Base-by-base conservation (phyloP, 495 filamentous ascomycete species). In the Neurospora tetraspora region DNA sequence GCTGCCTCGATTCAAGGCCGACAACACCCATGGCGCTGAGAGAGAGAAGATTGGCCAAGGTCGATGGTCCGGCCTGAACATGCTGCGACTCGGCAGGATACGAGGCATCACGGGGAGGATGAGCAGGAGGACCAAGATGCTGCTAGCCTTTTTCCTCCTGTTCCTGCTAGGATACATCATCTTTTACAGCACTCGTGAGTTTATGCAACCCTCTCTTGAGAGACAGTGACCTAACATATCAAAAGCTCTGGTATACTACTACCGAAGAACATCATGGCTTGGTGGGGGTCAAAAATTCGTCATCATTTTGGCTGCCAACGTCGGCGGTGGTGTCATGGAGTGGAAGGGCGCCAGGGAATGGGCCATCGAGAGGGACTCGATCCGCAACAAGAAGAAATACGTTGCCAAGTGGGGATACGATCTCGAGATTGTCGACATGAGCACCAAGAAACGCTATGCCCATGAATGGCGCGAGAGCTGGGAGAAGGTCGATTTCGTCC, bases 391-490 rank as follows among this genome's bases (percentile, higher is more conserved):
- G 83, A 89, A 91, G 78, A 90, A 89, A 73, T 99, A 99, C 77
- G 91, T 90, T 1, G 84, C 88, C 43, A 86, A 87, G 75, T 98
- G 96, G 96, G 96, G 96, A 3, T 98, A 99, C 81, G 91, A 98
- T 72, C 83, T 99, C 70, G 96, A 99, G 77, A 90, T 98, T 72
- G 94, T 97, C 73, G 96, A 99, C 77, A 94, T 99, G 94, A 92
- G 93, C 79, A 97, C 94, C 34, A 96, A 98, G 89, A 98, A 97
- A 82, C 88, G 94, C 39, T 99, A 99, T 80, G 96, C 96, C 68
- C 96, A 99, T 80, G 96, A 99, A 78, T 99, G 96, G 96, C 88
- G 96, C 77, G 96, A 99, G 82, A 95, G 94, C 79, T 99, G 96
- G 96, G 96, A 99, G 84, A 98, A 98, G 86, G 94, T 97, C 71